These are phyloP conservation scores for Croton laevigatus DNA, from an alignment of 441 rosid genomes.

Conservation along the genomic window DNA sequence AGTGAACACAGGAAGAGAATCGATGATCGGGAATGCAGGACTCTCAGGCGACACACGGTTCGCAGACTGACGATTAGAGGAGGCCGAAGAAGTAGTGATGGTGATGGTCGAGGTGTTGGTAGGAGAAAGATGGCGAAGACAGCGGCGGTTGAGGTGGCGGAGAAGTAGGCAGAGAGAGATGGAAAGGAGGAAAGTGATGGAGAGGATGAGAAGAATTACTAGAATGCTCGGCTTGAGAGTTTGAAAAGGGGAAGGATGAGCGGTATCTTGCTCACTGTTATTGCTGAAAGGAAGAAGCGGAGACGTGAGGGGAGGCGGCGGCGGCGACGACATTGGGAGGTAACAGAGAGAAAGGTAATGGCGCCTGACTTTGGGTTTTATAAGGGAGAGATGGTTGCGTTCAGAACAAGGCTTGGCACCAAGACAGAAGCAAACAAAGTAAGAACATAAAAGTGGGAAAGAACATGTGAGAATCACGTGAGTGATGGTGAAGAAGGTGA, in stretches of 20 bases:
- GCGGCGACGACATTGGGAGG: not conserved
- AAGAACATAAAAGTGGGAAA: too few species aligned
- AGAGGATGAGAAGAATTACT: constrained; percentile 56
- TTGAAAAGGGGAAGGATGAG: constrained; percentile 35
- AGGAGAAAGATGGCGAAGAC: constrained; percentile 37
- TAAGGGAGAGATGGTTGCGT: not conserved
- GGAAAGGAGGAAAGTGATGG: constrained; percentile 54
- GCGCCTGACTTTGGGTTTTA: not conserved
- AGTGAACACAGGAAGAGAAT: constrained; percentile 77
- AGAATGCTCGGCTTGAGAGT: constrained; percentile 59
- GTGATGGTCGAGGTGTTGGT: constrained; percentile 19
- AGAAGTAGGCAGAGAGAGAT: constrained; percentile 72
- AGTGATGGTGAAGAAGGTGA: not conserved
- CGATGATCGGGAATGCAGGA: constrained; percentile 33
- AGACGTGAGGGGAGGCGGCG: constrained; percentile 17
- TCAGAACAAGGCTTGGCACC: not conserved
- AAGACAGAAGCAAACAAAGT: too few species aligned
- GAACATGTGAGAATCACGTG: not conserved
- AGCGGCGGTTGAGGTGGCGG: constrained; percentile 62
- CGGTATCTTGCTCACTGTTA: not conserved
- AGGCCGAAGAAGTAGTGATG: constrained; percentile 5
- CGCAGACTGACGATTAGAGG: constrained; percentile 22
- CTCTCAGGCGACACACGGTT: constrained; percentile 47
- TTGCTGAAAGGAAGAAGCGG: constrained; percentile 9
- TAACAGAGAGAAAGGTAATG: not conserved